These are phyloP conservation scores for Emydomyces testavorans DNA, from an alignment of 2,329 filamentous ascomycete species.

Conservation along the genomic window DNA sequence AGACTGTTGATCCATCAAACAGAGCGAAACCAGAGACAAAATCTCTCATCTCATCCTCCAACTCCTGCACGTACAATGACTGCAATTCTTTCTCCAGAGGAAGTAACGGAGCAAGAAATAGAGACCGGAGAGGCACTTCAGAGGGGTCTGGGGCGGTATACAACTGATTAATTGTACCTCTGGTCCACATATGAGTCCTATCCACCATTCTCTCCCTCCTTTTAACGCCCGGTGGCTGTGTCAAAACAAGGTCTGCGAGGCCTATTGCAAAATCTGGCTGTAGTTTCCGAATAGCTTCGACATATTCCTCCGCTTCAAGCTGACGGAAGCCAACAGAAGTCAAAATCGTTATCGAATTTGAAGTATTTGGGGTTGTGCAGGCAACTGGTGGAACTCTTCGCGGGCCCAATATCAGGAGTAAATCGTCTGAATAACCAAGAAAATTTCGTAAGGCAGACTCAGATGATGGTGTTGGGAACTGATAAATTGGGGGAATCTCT, in stretches of 20 bases:
- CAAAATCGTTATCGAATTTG: constrained; percentile 60
- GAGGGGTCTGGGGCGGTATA: constrained; percentile 26
- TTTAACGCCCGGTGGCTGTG: constrained; percentile 53
- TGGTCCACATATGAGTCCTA: constrained; percentile 71
- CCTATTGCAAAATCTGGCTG: constrained; percentile 70
- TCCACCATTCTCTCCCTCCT: constrained; percentile 73
- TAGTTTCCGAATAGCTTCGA: constrained; percentile 51
- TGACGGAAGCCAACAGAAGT: constrained; percentile 77
- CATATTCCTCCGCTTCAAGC: constrained; percentile 59
- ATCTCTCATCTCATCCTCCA: constrained; percentile 52
- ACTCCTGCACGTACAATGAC: constrained; percentile 62
- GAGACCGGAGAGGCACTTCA: constrained; percentile 33
- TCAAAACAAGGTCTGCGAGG: constrained; percentile 60
- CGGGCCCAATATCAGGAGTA: constrained; percentile 61
- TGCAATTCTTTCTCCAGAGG: constrained; percentile 66
- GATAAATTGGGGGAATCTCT: constrained; percentile 43
- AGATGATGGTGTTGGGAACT: constrained; percentile 34
- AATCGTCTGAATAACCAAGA: constrained; percentile 55
- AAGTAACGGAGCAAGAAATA: constrained; percentile 55
- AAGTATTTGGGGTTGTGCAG: constrained; percentile 57
- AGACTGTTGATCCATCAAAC: constrained; percentile 60
- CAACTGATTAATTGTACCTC: constrained; percentile 48
- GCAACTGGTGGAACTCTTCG: constrained; percentile 65
- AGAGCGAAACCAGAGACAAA: constrained; percentile 60
- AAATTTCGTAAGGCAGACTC: constrained; percentile 60